Evolutionary conservation across 257 asterid genomes (phyloP).

Genomic region (Eustoma russellianum): DNA sequence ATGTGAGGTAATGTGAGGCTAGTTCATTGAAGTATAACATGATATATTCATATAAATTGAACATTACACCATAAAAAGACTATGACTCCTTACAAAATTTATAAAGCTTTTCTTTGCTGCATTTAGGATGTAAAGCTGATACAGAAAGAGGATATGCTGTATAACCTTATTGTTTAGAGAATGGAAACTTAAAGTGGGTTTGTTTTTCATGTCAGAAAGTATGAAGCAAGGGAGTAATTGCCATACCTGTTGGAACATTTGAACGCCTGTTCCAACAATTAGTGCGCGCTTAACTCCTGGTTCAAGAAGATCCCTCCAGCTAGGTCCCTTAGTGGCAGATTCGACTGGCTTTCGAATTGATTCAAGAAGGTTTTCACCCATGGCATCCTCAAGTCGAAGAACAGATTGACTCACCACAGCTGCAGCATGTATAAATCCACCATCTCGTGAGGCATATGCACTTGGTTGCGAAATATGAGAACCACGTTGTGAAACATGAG

Average conservation of each 20-base stretch:
- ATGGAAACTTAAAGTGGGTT: too few relatives aligned
- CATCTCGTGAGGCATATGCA: conserved; percentile 35
- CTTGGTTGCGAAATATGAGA: conserved; percentile 39
- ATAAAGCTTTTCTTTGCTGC: too few relatives aligned
- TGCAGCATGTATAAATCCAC: conserved; percentile 67
- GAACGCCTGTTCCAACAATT: conserved; percentile 81
- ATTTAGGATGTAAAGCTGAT: too few relatives aligned
- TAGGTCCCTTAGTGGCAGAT: conserved; percentile 30
- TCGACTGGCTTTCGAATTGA: conserved; percentile 40
- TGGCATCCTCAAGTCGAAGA: conserved; percentile 43
- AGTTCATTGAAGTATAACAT: too few relatives aligned
- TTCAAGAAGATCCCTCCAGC: conserved; percentile 79
- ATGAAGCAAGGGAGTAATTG: too few relatives aligned
- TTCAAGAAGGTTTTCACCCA: conserved; percentile 33
- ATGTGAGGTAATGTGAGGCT: too few relatives aligned
- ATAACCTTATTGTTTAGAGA: too few relatives aligned
- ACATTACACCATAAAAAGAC: too few relatives aligned
- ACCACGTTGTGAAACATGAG: conserved; percentile 36
- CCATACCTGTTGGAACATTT: conserved; percentile 92
- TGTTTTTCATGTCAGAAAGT: too few relatives aligned
- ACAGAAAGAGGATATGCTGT: too few relatives aligned
- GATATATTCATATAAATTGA: too few relatives aligned
- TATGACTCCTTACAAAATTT: too few relatives aligned
- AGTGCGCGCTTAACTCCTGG: conserved; percentile 95
- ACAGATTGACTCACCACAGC: conserved; percentile 91